These are phyloP conservation scores for Phragmites australis DNA, from an alignment of 176 grass and related monocot species.

Conservation along the genomic window DNA sequence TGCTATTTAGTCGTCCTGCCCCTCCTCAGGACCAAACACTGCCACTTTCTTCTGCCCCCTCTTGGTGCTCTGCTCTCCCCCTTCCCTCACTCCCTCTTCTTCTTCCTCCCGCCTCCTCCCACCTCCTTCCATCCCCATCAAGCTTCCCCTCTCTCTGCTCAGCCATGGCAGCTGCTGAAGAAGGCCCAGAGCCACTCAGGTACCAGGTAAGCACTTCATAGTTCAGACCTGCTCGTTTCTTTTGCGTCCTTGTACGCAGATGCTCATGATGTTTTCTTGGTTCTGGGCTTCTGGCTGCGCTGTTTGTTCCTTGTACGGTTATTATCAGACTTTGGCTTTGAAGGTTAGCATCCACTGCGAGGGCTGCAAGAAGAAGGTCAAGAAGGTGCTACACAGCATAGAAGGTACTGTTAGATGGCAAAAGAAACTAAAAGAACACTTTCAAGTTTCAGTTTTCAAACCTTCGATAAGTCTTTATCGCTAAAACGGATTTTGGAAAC, in stretches of 20 bases:
- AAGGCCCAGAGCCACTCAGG: conserved; percentile 60
- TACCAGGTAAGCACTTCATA: conserved; percentile 65
- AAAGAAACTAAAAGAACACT: not conserved
- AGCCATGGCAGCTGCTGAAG: conserved; percentile 68
- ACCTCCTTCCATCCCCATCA: not conserved
- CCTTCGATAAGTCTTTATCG: not conserved
- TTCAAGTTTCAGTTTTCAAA: not conserved
- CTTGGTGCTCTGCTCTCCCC: conserved; percentile 1
- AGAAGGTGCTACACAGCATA: conserved; percentile 89
- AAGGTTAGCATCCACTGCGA: conserved; percentile 99
- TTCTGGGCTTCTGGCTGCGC: not conserved
- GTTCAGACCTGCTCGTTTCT: not conserved
- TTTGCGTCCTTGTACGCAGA: conserved; percentile 12
- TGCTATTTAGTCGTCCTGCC: conserved; percentile 44
- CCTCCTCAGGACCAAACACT: conserved; percentile 37
- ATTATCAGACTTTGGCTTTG: conserved; percentile 61
- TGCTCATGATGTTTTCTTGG: conserved; percentile 5
- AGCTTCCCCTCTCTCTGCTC: not conserved
- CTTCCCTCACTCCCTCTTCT: not conserved
- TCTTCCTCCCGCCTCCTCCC: conserved; percentile 10
- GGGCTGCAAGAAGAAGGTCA: conserved; percentile 98
- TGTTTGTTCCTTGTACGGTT: not conserved
- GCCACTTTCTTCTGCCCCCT: conserved; percentile 40
- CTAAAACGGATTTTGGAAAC: not conserved
- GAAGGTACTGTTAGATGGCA: conserved; percentile 54